Percentiles rank a stretch among this genome's conserved stretches.
These are phyloP conservation scores for Carex parvula DNA, from an alignment of 176 grass and related monocot species.

Conservation along the genomic window DNA sequence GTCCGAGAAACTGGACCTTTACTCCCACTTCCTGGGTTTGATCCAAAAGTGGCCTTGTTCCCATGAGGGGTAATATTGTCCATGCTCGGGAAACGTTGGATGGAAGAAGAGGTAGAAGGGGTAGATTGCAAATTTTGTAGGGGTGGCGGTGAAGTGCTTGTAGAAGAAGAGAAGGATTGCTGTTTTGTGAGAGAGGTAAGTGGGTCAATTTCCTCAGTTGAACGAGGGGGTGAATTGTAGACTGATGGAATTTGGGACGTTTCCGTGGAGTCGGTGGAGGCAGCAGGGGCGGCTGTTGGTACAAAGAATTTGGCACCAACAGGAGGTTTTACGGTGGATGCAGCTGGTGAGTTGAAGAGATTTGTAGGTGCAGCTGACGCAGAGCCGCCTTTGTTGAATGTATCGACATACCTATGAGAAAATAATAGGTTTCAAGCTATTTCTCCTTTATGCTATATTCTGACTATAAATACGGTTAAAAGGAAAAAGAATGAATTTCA, in stretches of 20 bases:
- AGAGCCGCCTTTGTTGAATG: constrained; percentile 73
- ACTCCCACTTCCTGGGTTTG: constrained; percentile 20
- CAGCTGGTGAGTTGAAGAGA: constrained; percentile 52
- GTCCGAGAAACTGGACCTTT: constrained; percentile 41
- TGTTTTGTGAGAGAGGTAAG: constrained; percentile 33
- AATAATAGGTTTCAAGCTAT: constrained; percentile 6
- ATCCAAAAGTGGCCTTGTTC: constrained; percentile 5
- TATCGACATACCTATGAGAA: constrained; percentile 78
- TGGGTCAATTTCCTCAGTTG: constrained; percentile 28
- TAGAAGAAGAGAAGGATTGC: constrained; percentile 36
- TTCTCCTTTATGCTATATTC: not conserved
- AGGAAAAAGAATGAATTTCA: not conserved
- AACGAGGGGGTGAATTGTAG: constrained; percentile 20
- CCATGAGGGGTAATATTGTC: constrained; percentile 45
- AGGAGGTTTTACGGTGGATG: constrained; percentile 47
- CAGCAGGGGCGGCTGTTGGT: constrained; percentile 34
- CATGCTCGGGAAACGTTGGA: constrained; percentile 70
- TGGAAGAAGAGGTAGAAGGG: constrained; percentile 40
- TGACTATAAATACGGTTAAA: not conserved
- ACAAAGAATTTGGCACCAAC: constrained; percentile 76
- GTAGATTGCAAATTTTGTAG: constrained; percentile 41
- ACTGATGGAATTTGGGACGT: constrained; percentile 25
- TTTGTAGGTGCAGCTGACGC: constrained; percentile 37
- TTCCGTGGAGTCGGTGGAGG: constrained; percentile 33
- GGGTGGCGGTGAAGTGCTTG: constrained; percentile 49